A percentile compares a stretch with the other conserved stretches of the same genome.
Evolutionary conservation across 257 asterid genomes (phyloP).

Genomic region (Anisodus tanguticus): DNA sequence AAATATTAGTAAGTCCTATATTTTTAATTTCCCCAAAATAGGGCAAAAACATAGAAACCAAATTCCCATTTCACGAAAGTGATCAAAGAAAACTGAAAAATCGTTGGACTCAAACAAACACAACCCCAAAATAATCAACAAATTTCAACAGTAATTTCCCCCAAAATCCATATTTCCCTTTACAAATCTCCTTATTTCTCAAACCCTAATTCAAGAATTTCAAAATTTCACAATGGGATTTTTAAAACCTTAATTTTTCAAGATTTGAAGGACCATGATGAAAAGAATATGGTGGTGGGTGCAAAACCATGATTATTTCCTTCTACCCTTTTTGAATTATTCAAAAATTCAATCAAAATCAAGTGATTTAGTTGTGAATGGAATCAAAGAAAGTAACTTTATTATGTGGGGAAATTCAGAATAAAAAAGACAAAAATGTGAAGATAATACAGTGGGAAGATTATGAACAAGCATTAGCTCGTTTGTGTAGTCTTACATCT

Average conservation of each 20-base stretch:
- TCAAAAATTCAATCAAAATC: conserved; percentile 16
- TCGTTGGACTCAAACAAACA: neutral
- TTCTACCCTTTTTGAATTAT: conserved; percentile 20
- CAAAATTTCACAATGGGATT: neutral
- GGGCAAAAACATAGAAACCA: neutral
- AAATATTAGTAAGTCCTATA: too few species aligned
- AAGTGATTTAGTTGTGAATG: conserved; percentile 21
- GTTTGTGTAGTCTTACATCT: conserved; percentile 79
- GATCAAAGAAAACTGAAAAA: conserved; percentile 11
- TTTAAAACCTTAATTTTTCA: neutral
- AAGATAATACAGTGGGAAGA: conserved; percentile 85
- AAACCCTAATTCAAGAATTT: conserved; percentile 21
- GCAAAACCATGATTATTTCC: neutral
- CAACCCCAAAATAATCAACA: neutral
- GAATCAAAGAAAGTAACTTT: conserved; percentile 26
- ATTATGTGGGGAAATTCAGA: conserved; percentile 23
- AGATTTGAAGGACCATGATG: conserved; percentile 20
- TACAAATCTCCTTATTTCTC: neutral
- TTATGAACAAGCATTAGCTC: conserved; percentile 82
- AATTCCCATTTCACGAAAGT: neutral
- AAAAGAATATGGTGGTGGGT: conserved; percentile 18
- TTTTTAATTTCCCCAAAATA: neutral
- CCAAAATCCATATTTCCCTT: neutral
- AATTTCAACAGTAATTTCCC: neutral
- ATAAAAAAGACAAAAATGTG: conserved; percentile 33